Evolutionary conservation across 129 eudicot species (phyloP).

Genomic region (Solidago caesia): DNA sequence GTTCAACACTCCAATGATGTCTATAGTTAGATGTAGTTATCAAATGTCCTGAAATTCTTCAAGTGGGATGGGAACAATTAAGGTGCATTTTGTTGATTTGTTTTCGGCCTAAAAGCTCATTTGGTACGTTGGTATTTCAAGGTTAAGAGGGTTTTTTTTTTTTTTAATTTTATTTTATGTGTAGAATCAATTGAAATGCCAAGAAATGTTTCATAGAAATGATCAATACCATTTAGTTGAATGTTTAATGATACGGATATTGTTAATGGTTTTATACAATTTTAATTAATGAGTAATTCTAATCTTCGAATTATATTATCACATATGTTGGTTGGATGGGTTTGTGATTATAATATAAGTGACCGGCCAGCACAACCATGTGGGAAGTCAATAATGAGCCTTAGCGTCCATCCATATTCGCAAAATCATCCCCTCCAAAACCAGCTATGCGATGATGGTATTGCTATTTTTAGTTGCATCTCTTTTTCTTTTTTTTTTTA

Average conservation of each 20-base stretch:
- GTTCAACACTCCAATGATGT: neutral
- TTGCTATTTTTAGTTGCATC: too few species aligned
- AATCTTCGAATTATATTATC: neutral
- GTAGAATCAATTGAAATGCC: neutral
- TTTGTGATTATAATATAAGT: too few species aligned
- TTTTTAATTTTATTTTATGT: too few species aligned
- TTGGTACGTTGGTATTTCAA: neutral
- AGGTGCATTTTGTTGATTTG: neutral
- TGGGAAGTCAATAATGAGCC: too few species aligned
- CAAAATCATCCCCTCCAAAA: too few species aligned
- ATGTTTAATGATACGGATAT: neutral
- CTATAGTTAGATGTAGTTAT: slow-evolving; percentile 17
- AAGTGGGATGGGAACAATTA: slow-evolving; percentile 11
- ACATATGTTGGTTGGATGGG: neutral
- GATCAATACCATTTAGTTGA: neutral
- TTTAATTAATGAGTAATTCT: neutral
- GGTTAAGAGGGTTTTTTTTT: neutral
- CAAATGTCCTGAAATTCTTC: neutral
- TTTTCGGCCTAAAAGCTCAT: slow-evolving; percentile 6
- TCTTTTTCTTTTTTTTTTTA: too few species aligned
- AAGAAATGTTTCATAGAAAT: neutral
- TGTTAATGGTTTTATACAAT: neutral
- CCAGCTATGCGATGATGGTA: too few species aligned
- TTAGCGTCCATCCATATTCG: too few species aligned
- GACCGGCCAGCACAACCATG: too few species aligned